Evolutionary conservation across 2,329 filamentous ascomycete species (phyloP), one percentile per base, ranked within the genome.

Genomic region (Xylariomycetidae sp.): DNA sequence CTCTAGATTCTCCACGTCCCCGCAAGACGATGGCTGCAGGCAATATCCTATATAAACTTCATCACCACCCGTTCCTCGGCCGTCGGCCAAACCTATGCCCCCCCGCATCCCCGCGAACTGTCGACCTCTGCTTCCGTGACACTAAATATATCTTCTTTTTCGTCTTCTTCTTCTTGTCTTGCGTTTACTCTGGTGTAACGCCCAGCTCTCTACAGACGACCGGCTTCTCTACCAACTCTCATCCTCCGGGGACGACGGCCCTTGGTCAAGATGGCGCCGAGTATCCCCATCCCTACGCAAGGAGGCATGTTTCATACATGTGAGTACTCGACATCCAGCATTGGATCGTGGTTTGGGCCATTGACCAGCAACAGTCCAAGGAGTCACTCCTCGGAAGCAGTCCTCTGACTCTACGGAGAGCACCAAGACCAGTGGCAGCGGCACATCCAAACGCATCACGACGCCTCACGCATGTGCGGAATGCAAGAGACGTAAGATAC

Each of bases 401-500:
- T 63, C 64, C 1, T 56, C 59, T 31, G 65, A 70, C 33, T 62
- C 61, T 28, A 46, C 50, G 14, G 54, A 58, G 28, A 52, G 42
- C 38, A 40, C 50, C 40, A 57, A 57, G 43, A 36, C 53, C 15
- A 54, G 38, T 35, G 44, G 50, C n/a, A 49, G 27, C 31, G 47
- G 51, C 37, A 47, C 53, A 33, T 42, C 53, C 27, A 58, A 58
- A 40, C 48, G 54, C 26, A 58, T 58, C 37, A 58, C 54, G 19
- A 58, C 54, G 27, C 54, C 55, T 22, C 56, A 59, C 40, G 64
- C 65, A 29, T 69, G 65, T 40, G 62, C 63, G 4, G 65, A 68
- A 46, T 69, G 85, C 62, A 80, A 87, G 53, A 72, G 85, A 46
- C 74, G 85, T 41, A 92, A 90, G 60, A 90, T 90, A 66, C 80